phyloP scores from a whole-genome alignment of 2,329 filamentous ascomycete species.

The Fusarium graminum region DNA sequence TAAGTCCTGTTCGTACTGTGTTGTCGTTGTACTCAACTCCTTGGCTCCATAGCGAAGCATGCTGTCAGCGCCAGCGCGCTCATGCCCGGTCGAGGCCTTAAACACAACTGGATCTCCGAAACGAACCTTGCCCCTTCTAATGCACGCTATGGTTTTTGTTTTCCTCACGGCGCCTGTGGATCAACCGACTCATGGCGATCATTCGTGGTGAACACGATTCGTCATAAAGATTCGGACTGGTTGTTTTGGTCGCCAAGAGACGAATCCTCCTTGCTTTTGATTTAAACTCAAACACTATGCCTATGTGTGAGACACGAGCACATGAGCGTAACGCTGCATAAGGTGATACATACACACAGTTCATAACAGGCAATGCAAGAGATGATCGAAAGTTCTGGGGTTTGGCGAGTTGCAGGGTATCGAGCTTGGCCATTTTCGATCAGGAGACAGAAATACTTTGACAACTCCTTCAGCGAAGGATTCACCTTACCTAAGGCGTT shows the following conservation, averaged over 20 bases:
- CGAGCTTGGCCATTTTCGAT: too few relatives aligned
- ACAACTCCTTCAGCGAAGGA: too few relatives aligned
- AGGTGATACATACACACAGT: constrained; percentile 3
- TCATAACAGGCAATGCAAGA: constrained; percentile 26
- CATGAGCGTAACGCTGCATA: constrained; percentile 15
- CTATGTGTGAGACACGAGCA: constrained; percentile 27
- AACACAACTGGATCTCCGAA: constrained; percentile 31
- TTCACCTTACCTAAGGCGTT: too few relatives aligned
- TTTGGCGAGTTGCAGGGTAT: constrained; percentile 3
- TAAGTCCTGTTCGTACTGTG: constrained; percentile 29
- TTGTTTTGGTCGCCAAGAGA: constrained; percentile 14
- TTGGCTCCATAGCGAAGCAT: constrained; percentile 15
- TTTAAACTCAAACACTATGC: constrained; percentile 20
- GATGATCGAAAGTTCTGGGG: constrained; percentile 34
- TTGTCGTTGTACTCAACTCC: constrained; percentile 12
- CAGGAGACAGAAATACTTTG: too few relatives aligned
- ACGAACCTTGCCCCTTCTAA: constrained; percentile 27
- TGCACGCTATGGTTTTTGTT: constrained; percentile 15
- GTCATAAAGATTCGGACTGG: constrained; percentile 20
- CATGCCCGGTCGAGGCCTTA: constrained; percentile 26
- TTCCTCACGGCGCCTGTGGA: constrained; percentile 15
- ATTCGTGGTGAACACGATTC: constrained; percentile 19
- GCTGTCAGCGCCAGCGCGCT: constrained; percentile 29
- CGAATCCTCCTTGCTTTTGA: constrained; percentile 18
- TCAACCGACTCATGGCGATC: neutral